These are phyloP conservation scores for Fusarium sp. DNA, from an alignment of 2,329 filamentous ascomycete genomes.

Conservation along the genomic window DNA sequence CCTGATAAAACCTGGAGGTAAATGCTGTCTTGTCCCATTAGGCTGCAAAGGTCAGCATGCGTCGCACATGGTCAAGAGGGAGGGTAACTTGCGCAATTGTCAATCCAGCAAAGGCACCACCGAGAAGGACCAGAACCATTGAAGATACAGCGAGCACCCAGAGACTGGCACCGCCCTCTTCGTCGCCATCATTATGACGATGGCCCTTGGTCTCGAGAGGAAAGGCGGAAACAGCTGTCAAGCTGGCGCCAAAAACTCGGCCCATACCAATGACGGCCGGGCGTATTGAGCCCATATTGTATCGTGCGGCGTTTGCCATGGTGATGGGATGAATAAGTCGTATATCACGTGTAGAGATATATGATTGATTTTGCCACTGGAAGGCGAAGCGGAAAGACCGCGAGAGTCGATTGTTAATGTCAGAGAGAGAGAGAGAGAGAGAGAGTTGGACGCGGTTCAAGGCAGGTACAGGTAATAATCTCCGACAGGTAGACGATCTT, in stretches of 20 bases:
- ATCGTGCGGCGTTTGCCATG: slow-evolving; percentile 49
- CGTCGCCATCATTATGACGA: slow-evolving; percentile 56
- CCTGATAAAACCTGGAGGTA: slow-evolving; percentile 94
- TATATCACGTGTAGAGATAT: neutral
- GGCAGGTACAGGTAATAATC: slow-evolving; percentile 2
- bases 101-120: slow-evolving; percentile 93
- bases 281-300: slow-evolving; percentile 56
- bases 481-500: slow-evolving; percentile 15
- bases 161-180: slow-evolving; percentile 70
- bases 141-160: slow-evolving; percentile 87
- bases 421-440: too few species aligned
- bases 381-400: slow-evolving; percentile 4
- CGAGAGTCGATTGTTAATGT: slow-evolving; percentile 4
- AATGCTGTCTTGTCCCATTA: slow-evolving; percentile 87
- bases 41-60: slow-evolving; percentile 48
- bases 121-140: slow-evolving; percentile 82
- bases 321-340: neutral
- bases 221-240: slow-evolving; percentile 62
- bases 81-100: slow-evolving; percentile 77
- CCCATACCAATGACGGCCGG: slow-evolving; percentile 63
- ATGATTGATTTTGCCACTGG: neutral
- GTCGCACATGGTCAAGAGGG: slow-evolving; percentile 27
- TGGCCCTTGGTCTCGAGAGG: slow-evolving; percentile 55
- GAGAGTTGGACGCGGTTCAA: slow-evolving; percentile 17
- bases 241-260: slow-evolving; percentile 60